These are phyloP conservation scores for Lepidopterella palustris DNA, from an alignment of 495 filamentous ascomycete species.

Conservation along the genomic window DNA sequence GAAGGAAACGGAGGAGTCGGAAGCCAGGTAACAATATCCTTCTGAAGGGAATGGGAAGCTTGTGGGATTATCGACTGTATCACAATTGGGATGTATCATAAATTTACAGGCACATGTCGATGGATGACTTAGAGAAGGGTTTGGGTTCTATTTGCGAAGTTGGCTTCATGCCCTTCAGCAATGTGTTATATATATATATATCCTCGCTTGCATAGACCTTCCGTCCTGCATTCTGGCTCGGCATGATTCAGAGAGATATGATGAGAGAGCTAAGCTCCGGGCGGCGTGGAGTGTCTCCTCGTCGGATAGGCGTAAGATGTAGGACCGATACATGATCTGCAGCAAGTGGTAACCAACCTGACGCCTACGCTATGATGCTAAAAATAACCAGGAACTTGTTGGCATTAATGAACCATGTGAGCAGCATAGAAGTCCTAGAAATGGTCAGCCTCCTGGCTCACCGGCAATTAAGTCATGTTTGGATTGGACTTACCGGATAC, in stretches of 20 bases:
- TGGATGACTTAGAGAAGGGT: neutral
- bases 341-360: too few relatives aligned
- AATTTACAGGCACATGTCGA: neutral
- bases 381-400: neutral
- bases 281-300: too few relatives aligned
- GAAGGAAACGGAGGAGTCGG: constrained; percentile 49
- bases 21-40: constrained; percentile 28
- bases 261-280: too few relatives aligned
- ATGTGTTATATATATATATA: too few relatives aligned
- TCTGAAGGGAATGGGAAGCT: neutral
- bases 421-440: constrained; percentile 28
- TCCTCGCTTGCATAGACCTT: too few relatives aligned
- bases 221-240: too few relatives aligned
- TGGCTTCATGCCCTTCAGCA: neutral
- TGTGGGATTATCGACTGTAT: neutral
- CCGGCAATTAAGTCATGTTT: neutral
- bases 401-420: constrained; percentile 29
- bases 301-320: too few relatives aligned
- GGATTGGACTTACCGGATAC: constrained; percentile 59
- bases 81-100: neutral
- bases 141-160: neutral
- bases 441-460: neutral
- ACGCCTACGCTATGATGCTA: constrained; percentile 7
- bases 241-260: too few relatives aligned
- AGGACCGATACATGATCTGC: too few relatives aligned